Base-by-base conservation (phyloP, 2,329 filamentous ascomycete species). In the Trichoderma endophyticum region DNA sequence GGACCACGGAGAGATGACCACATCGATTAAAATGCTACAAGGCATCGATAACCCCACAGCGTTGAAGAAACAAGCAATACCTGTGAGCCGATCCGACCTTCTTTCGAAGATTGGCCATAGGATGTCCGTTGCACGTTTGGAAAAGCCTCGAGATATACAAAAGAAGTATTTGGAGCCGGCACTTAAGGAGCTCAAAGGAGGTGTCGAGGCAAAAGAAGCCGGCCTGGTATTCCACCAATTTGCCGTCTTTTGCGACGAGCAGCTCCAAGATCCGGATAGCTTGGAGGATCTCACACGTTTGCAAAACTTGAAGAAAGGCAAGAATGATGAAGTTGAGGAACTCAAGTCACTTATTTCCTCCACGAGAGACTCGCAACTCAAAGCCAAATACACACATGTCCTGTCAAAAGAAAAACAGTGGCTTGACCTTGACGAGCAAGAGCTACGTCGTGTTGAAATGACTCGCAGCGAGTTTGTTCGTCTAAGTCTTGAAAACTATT, bases 171-270 rank as follows among this genome's bases (percentile, higher is more conserved):
- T 99, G 0, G 88, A 92, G 70, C 93, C 93, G 26, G 95, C 96
- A 0, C 90, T 98, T 32, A 91, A 90, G 75, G 93, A 97, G 78
- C 85, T 99, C 8, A 92, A 89, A 76, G 90, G 90, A 2, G 87
- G 88, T 60, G 87, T 83, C 6, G 86, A 90, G 68, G 92, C 92
- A 1, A 85, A 87, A 59, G 93, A 95, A 73, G 93, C 95, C 2
- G 94, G 95, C 1, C 88, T 93, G 75, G 96, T 98, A 1, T 98
- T 94, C 77, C 94, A 98, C 79, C 93, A 97, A 77, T 98, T 98
- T 80, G 96, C 97, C 30, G 88, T 91, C 66, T 99, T 99, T 79
- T 99, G 97, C 77, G 95, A 99, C 79, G 91, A 94, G 77, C 96
- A 99, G 79, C 85, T 99, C 11, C 93, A 97, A 77, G 95, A 95